Evolutionary conservation across 257 asterid genomes (phyloP), one percentile per base, ranked within the genome.

Genomic region (Ballota nigra): DNA sequence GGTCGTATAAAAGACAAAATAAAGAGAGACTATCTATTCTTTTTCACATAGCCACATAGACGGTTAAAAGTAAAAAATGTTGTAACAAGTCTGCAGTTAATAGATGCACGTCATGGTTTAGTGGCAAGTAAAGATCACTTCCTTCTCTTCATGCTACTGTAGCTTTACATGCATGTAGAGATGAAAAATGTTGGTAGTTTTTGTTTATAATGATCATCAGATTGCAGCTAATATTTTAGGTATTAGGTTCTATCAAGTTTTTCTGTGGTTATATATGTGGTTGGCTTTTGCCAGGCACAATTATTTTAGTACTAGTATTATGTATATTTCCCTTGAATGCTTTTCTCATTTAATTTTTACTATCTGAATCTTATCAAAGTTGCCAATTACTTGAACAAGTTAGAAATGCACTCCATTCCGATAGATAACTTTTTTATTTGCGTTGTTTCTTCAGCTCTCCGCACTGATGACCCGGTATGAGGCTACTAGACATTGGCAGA

Each of bases 381-480:
- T 11, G 47, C 36, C 28, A 33, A 2, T 70, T 75, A 29, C 56
- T 49, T 40, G 28, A 41, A 60, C 33, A 33, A 28, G 24, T 22
- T 8, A n/a, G 43, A 57, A 57, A 74, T 66, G 31, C 16, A 8
- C 34, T 24, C 66, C 19, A 6, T 66, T 70, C 84, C 79, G 69
- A 74, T 41, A 16, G 13, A 8, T 13, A 6, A 3, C n/a, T 23
- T 23, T 24, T 22, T 24, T 56, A 23, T 4, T 23, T 52, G 61
- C 52, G 28, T 73, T 72, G 68, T 74, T 78, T 73, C 64, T 78
- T 72, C 88, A 81, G 88, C 81, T 43, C 4, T 73, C 33, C 88
- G 82, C 74, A 16, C 85, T 2, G 90, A 85, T 49, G 16, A 79
- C 62, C 70, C 80, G 12, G 84, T 74, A 74, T 80, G 78, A 85